phyloP scores from a whole-genome alignment of 1,284 basidiomycete species.

The Kalmanozyma brasiliensis region DNA sequence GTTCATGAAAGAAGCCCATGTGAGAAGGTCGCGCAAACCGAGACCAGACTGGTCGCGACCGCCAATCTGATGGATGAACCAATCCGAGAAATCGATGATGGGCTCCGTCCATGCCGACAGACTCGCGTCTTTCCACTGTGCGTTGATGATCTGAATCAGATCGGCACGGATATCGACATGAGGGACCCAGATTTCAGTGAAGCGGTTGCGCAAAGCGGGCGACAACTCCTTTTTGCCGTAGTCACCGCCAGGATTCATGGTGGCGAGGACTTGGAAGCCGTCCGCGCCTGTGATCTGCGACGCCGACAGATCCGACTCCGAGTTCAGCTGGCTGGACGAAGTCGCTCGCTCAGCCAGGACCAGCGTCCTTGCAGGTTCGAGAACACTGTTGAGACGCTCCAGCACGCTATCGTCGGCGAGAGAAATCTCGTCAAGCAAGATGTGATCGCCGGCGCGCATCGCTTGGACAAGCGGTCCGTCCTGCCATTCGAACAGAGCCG shows the following conservation, averaged over 20 bases:
- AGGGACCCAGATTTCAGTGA: constrained; percentile 99
- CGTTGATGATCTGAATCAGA: constrained; percentile 80
- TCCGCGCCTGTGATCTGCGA: constrained; percentile 49
- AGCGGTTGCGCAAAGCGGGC: constrained; percentile 94
- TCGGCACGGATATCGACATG: constrained; percentile 81
- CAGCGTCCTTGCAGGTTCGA: constrained; percentile 88
- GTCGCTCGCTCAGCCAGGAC: constrained; percentile 94
- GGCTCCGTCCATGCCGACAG: constrained; percentile 75
- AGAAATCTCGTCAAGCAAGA: constrained; percentile 96
- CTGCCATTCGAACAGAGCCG: constrained; percentile 94
- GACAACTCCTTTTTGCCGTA: constrained; percentile 99
- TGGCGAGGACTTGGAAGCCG: constrained; percentile 89
- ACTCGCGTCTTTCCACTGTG: constrained; percentile 75
- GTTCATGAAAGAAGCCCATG: constrained; percentile 92
- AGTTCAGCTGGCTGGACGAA: constrained; percentile 69
- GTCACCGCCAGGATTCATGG: constrained; percentile 99
- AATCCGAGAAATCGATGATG: constrained; percentile 83
- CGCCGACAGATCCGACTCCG: constrained; percentile 39
- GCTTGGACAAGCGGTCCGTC: constrained; percentile 94
- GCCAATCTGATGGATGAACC: constrained; percentile 78
- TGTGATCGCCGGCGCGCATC: constrained; percentile 85
- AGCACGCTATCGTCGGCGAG: constrained; percentile 98
- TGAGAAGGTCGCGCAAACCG: constrained; percentile 84
- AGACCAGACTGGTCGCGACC: constrained; percentile 72
- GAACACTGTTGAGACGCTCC: constrained; percentile 94